phyloP scores from a whole-genome alignment of 1,284 basidiomycete genomes.

The Cronartium quercuum region DNA sequence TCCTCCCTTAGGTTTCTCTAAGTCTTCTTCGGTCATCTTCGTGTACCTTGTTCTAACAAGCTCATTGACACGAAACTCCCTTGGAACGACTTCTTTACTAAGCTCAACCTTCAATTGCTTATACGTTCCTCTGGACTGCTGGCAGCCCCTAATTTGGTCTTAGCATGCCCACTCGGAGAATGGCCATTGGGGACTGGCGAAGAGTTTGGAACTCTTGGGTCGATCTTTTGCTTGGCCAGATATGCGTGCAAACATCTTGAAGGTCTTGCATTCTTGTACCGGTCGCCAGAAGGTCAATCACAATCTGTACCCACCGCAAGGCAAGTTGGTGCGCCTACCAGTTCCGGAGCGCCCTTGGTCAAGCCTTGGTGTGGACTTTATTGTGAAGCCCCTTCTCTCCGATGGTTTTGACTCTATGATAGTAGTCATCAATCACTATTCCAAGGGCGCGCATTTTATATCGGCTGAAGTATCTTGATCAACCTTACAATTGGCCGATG shows the following conservation, averaged over 20 bases:
- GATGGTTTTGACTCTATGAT: slow-evolving; percentile 41
- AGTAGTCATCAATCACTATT: slow-evolving; percentile 42
- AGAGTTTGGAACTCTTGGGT: not conserved
- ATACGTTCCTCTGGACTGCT: not conserved
- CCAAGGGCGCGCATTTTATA: slow-evolving; percentile 32
- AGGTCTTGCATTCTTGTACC: not conserved
- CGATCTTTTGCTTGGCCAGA: not conserved
- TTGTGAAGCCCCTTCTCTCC: slow-evolving; percentile 38
- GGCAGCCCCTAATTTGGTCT: not conserved
- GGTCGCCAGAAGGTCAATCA: not conserved
- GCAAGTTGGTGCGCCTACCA: not conserved
- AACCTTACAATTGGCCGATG: not conserved
- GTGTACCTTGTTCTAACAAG: too few relatives aligned
- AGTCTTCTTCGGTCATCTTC: too few relatives aligned
- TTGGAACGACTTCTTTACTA: too few relatives aligned
- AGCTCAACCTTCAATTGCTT: too few relatives aligned
- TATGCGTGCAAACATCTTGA: not conserved
- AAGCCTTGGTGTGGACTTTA: slow-evolving; percentile 40
- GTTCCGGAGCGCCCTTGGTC: slow-evolving; percentile 36
- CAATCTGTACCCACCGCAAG: not conserved
- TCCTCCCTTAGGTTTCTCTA: too few relatives aligned
- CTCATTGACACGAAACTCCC: too few relatives aligned
- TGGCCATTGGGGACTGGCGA: not conserved
- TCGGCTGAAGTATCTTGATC: not conserved
- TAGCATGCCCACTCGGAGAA: not conserved